Conservation (phyloP, 495 filamentous ascomycete genomes). For the Entonaema liquescens region DNA sequence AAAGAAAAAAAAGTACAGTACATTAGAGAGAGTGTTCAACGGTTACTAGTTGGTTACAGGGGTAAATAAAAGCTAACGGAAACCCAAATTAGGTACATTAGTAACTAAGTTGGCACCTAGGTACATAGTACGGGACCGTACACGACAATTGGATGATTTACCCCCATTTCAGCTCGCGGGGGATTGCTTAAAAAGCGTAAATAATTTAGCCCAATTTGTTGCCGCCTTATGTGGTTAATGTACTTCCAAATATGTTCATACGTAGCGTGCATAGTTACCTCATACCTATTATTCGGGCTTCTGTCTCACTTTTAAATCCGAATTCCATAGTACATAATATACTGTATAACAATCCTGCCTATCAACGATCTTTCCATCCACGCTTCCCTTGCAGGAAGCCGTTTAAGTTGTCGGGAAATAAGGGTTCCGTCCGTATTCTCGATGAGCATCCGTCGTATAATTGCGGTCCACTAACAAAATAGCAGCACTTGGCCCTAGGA, state of each 20-base stretch:
- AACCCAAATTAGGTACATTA: constrained; percentile 9
- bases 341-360: background rate
- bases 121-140: too few species aligned
- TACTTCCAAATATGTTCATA: too few species aligned
- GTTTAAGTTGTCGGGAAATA: background rate
- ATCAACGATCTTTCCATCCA: constrained; percentile 14
- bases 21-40: background rate
- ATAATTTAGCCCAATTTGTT: constrained; percentile 37
- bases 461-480: constrained; percentile 22
- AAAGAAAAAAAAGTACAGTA: constrained; percentile 22
- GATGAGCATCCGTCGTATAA: constrained; percentile 19
- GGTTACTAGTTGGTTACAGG: background rate
- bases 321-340: background rate
- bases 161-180: background rate
- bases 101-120: too few species aligned
- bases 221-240: constrained; percentile 22
- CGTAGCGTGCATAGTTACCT: too few species aligned
- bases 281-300: too few species aligned
- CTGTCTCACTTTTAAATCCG: background rate
- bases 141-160: constrained; percentile 1
- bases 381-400: background rate
- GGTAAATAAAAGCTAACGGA: constrained; percentile 8
- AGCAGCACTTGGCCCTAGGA: background rate
- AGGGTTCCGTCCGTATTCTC: background rate
- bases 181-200: constrained; percentile 10